These are phyloP conservation scores for Tremella yokohamensis DNA, from an alignment of 768 basidiomycete species.

Conservation along the genomic window DNA sequence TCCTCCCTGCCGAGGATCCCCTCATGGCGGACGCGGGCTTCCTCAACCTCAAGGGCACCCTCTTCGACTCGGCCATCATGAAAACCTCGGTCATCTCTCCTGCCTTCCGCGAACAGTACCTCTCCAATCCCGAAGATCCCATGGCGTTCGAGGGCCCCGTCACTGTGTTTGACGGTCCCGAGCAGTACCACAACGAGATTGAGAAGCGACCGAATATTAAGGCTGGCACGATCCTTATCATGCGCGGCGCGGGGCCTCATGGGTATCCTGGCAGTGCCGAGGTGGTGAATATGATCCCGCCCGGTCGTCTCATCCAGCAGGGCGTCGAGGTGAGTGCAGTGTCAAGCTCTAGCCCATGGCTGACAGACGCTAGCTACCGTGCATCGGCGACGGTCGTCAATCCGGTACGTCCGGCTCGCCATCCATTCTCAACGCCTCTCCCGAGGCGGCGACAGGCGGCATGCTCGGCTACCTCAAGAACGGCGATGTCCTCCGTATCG, in stretches of 20 bases:
- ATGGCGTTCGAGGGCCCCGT: slow-evolving; percentile 51
- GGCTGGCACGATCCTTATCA: slow-evolving; percentile 46
- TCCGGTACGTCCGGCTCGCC: slow-evolving; percentile 47
- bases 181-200: slow-evolving; percentile 47
- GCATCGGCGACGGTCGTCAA: slow-evolving; percentile 49
- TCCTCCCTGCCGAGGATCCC: slow-evolving; percentile 40
- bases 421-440: slow-evolving; percentile 49
- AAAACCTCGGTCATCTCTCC: slow-evolving; percentile 48
- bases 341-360: background rate
- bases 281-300: slow-evolving; percentile 51
- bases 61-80: slow-evolving; percentile 50
- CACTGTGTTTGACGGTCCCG: slow-evolving; percentile 49
- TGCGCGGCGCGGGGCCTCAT: slow-evolving; percentile 48
- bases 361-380: slow-evolving; percentile 28
- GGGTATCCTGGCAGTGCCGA: slow-evolving; percentile 47
- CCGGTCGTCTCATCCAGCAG: slow-evolving; percentile 42
- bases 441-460: slow-evolving; percentile 45
- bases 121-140: slow-evolving; percentile 46
- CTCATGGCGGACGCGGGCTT: slow-evolving; percentile 45
- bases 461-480: slow-evolving; percentile 43
- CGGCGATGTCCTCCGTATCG: slow-evolving; percentile 43
- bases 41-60: slow-evolving; percentile 42
- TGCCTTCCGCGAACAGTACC: slow-evolving; percentile 45
- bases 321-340: slow-evolving; percentile 39
- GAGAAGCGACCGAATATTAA: slow-evolving; percentile 30